Evolutionary conservation across 2,329 filamentous ascomycete genomes (phyloP), one percentile per base, ranked within the genome.

Genomic region (Aspergillus arachidicola): DNA sequence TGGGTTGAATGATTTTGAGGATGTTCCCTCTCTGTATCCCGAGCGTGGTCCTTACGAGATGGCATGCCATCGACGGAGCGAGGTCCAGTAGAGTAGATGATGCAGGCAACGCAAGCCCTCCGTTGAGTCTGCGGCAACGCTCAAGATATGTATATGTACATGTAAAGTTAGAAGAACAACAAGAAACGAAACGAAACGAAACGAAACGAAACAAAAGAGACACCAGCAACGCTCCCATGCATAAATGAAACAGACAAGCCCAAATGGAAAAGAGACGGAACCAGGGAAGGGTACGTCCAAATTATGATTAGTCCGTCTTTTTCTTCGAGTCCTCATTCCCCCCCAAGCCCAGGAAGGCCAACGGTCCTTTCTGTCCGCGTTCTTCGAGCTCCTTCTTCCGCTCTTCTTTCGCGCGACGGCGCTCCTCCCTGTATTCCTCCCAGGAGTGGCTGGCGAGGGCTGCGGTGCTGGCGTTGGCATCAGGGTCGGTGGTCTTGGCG

Each of bases 381-480:
- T 61, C 60, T 64, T 67, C 67, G n/a, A 67, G 68, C 53, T 64
- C 62, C 23, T 41, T 68, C 61, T 63, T 71, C 28, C 72, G 74
- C 50, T 72, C 62, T 66, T 75, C 72, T 51, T 70, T 72, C 30
- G 70, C 71, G 19, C 64, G 71, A 38, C 68, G 70, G 3, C 69
- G 66, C 50, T 76, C 70, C 14, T 64, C 69, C 64, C 74, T 77
- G 55, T 75, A 74, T 32, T 77, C 73, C 16, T 78, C 75, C 76
- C 75, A 78, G 26, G 76, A 75, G 30, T 73, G 51, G 46, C 66
- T 65, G 1, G 66, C 65, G 12, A 38, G 36, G 36, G 36, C 36
- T 7, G 36, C 16, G 34, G 14, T 70, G 65, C 26, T 72, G 59
- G 50, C 72, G 62, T 6, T 66, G 66, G 16, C 66, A 9, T 71